Conservation (phyloP, 192 early-diverging fungal species). For the Gigaspora rosea region DNA sequence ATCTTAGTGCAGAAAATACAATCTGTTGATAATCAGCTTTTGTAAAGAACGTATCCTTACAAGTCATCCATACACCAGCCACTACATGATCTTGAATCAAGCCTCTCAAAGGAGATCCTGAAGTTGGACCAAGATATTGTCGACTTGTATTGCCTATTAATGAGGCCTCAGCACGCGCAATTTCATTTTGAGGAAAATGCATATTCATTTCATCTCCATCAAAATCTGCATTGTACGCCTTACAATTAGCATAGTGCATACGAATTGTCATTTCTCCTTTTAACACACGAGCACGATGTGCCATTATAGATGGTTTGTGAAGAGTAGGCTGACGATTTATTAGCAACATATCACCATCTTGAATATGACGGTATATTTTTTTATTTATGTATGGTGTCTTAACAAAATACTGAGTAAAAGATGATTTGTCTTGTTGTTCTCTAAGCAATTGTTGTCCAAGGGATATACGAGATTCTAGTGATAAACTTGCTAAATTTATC, state of each 20-base stretch:
- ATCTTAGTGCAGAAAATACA: conserved; percentile 84
- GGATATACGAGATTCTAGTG: conserved; percentile 86
- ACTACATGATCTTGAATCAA: conserved; percentile 99
- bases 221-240: conserved; percentile 97
- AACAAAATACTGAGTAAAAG: conserved; percentile 55
- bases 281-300: conserved; percentile 92
- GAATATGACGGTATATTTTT: conserved; percentile 94
- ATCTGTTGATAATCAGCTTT: conserved; percentile 93
- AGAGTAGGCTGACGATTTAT: conserved; percentile 99
- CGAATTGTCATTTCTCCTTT: conserved; percentile 98
- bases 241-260: conserved; percentile 98
- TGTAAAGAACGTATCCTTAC: conserved; percentile 84
- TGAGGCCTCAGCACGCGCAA: conserved; percentile 93
- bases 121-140: conserved; percentile 97
- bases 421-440: conserved; percentile 57
- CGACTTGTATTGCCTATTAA: conserved; percentile 93
- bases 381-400: conserved; percentile 81
- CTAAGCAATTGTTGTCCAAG: conserved; percentile 93
- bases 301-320: conserved; percentile 99
- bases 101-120: conserved; percentile 95
- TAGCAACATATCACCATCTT: conserved; percentile 95
- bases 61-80: conserved; percentile 93
- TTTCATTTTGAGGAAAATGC: conserved; percentile 99
- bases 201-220: conserved; percentile 99
- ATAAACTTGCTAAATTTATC: conserved; percentile 75